A percentile compares a stretch with the other conserved stretches of the same genome.
phyloP scores from a whole-genome alignment of 208 protist genomes.

The Entamoeba invadens region DNA sequence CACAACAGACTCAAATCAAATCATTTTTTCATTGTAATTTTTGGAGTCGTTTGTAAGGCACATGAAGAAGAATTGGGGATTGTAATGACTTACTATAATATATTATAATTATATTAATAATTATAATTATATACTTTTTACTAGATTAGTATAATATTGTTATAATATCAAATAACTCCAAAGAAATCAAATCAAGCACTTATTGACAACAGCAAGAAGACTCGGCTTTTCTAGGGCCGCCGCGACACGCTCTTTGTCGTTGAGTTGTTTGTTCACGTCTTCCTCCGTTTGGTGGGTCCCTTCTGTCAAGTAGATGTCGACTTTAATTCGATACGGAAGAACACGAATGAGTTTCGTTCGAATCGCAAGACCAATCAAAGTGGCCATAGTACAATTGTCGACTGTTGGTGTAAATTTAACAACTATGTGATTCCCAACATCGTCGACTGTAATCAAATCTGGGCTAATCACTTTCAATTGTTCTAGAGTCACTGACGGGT shows the following conservation, averaged over 20 bases:
- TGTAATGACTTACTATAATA: no score
- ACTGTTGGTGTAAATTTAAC: slow-evolving; percentile 88
- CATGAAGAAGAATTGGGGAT: no score
- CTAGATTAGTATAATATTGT: no score
- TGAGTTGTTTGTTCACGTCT: slow-evolving; percentile 89
- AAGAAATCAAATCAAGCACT: not conserved
- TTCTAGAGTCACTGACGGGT: slow-evolving; percentile 79
- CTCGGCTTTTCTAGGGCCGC: slow-evolving; percentile 69
- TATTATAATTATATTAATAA: no score
- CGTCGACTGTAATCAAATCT: slow-evolving; percentile 64
- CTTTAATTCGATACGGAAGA: slow-evolving; percentile 72
- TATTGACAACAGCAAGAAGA: not conserved
- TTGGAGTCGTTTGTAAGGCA: no score
- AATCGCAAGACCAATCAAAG: slow-evolving; percentile 87
- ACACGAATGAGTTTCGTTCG: slow-evolving; percentile 72
- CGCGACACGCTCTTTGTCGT: slow-evolving; percentile 89
- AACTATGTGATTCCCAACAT: slow-evolving; percentile 45
- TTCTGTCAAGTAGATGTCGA: slow-evolving; percentile 64
- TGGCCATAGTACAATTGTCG: slow-evolving; percentile 87
- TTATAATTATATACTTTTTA: no score
- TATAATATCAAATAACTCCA: no score
- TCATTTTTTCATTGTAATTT: no score
- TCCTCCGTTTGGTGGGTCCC: slow-evolving; percentile 73
- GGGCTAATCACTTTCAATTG: slow-evolving; percentile 76
- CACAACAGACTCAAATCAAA: no score